A percentile compares a stretch with the other conserved stretches of the same genome.
phyloP scores from a whole-genome alignment of 371 early-diverging fungal genomes.

The Mucor lusitanicus region DNA sequence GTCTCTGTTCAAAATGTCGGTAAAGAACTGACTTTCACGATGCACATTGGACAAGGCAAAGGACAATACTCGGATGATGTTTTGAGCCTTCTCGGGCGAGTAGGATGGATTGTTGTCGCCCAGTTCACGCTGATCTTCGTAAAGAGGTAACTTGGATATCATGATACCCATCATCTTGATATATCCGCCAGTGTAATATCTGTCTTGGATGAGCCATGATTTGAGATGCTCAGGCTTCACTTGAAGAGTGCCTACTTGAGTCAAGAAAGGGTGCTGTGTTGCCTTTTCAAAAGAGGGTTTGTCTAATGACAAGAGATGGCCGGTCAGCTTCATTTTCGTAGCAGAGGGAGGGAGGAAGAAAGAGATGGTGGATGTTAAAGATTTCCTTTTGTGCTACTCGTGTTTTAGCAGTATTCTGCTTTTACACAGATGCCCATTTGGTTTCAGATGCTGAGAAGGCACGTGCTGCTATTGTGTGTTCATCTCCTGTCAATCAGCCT shows the following conservation, averaged over 20 bases:
- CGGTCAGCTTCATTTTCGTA: slow-evolving; percentile 19
- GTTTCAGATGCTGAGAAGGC: neutral
- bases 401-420: neutral
- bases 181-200: slow-evolving; percentile 29
- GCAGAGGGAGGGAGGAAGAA: neutral
- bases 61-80: slow-evolving; percentile 13
- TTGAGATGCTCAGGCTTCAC: slow-evolving; percentile 26
- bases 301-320: slow-evolving; percentile 24
- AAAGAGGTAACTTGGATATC: slow-evolving; percentile 21
- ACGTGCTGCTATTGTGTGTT: neutral
- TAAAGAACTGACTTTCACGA: slow-evolving; percentile 31
- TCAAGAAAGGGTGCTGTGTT: slow-evolving; percentile 23
- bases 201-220: slow-evolving; percentile 30
- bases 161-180: slow-evolving; percentile 30
- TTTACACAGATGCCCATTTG: neutral
- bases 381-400: neutral
- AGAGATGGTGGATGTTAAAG: neutral
- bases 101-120: slow-evolving; percentile 23
- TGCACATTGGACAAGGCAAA: slow-evolving; percentile 31
- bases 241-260: slow-evolving; percentile 17
- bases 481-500: neutral
- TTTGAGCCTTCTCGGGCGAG: slow-evolving; percentile 6
- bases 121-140: slow-evolving; percentile 19
- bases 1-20: slow-evolving; percentile 15
- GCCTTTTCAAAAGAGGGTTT: slow-evolving; percentile 21